Percentiles rank a stretch among this genome's conserved stretches.
Evolutionary conservation across 768 basidiomycete species (phyloP).

Genomic region (Serendipita sp.): DNA sequence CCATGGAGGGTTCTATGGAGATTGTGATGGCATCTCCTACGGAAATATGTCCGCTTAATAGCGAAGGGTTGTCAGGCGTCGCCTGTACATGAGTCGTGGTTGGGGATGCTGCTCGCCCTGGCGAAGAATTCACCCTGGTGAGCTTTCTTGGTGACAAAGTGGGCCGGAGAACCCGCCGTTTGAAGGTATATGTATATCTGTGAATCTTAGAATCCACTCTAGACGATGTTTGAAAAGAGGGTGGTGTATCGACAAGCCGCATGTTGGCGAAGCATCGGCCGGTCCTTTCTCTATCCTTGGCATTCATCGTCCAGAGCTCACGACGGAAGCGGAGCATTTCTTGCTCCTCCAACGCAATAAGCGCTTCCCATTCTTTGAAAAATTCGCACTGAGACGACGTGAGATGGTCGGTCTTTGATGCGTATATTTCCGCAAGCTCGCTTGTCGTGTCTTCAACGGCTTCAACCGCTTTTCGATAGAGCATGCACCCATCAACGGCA

Average conservation of each 20-base stretch:
- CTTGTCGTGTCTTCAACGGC: conserved; percentile 34
- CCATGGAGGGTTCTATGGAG: conserved; percentile 72
- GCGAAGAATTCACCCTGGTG: neutral
- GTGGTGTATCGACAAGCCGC: conserved; percentile 35
- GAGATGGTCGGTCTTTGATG: conserved; percentile 62
- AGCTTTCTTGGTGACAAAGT: neutral
- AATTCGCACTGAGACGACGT: conserved; percentile 49
- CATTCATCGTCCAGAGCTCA: conserved; percentile 86
- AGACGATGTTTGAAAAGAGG: conserved; percentile 14
- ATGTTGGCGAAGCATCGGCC: conserved; percentile 78
- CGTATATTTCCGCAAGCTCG: conserved; percentile 45
- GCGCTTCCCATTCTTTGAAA: conserved; percentile 79
- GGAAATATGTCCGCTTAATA: conserved; percentile 66
- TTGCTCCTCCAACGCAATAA: conserved; percentile 75
- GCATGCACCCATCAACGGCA: conserved; percentile 73
- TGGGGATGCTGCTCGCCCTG: too few relatives aligned
- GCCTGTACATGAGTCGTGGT: neutral
- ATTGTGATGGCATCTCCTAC: conserved; percentile 71
- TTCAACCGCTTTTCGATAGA: conserved; percentile 82
- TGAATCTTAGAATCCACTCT: conserved; percentile 43
- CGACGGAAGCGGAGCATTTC: conserved; percentile 71
- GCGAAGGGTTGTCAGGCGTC: conserved; percentile 17
- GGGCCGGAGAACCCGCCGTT: conserved; percentile 11
- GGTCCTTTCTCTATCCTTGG: conserved; percentile 54
- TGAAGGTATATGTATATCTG: conserved; percentile 62